Conservation (phyloP, 2,329 filamentous ascomycete genomes). For the Neodidymelliopsis sp. region DNA sequence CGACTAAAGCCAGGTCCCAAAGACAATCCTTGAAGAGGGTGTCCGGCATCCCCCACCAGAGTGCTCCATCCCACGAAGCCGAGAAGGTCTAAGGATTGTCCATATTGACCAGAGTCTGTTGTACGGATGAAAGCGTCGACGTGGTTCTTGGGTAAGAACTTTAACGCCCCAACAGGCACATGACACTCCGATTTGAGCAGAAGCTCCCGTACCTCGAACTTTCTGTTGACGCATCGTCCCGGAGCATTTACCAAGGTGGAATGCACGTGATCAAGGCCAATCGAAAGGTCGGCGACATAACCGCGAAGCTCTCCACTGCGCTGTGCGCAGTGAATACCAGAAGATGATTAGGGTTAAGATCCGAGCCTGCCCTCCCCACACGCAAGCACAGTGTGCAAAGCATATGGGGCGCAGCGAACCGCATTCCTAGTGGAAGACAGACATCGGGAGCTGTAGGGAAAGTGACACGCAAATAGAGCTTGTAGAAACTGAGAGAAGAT, state of each 20-base stretch:
- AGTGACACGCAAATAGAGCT: slow-evolving; percentile 69
- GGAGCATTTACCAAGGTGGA: slow-evolving; percentile 27
- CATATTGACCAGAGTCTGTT: slow-evolving; percentile 71
- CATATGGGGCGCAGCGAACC: slow-evolving; percentile 54
- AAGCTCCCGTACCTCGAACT: slow-evolving; percentile 55
- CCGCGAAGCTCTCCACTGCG: slow-evolving; percentile 52
- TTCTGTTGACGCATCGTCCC: slow-evolving; percentile 47
- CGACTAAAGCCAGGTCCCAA: slow-evolving; percentile 56
- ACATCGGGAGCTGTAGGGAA: slow-evolving; percentile 80
- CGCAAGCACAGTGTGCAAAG: slow-evolving; percentile 42
- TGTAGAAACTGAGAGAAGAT: slow-evolving; percentile 46
- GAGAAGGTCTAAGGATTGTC: slow-evolving; percentile 61
- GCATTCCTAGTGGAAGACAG: slow-evolving; percentile 70
- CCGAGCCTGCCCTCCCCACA: slow-evolving; percentile 72
- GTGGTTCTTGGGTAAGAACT: slow-evolving; percentile 78
- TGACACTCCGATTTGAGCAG: slow-evolving; percentile 65
- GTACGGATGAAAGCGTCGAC: slow-evolving; percentile 76
- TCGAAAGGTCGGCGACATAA: slow-evolving; percentile 74
- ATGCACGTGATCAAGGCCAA: slow-evolving; percentile 53
- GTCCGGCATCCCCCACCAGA: slow-evolving; percentile 59
- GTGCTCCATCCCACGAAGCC: slow-evolving; percentile 55
- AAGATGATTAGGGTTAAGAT: slow-evolving; percentile 95
- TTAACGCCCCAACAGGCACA: slow-evolving; percentile 76
- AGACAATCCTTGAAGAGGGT: slow-evolving; percentile 57
- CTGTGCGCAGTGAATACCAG: slow-evolving; percentile 66